A percentile compares a stretch with the other conserved stretches of the same genome.
These are phyloP conservation scores for Microbotryum violaceum DNA, from an alignment of 1,284 basidiomycete species.

Conservation along the genomic window DNA sequence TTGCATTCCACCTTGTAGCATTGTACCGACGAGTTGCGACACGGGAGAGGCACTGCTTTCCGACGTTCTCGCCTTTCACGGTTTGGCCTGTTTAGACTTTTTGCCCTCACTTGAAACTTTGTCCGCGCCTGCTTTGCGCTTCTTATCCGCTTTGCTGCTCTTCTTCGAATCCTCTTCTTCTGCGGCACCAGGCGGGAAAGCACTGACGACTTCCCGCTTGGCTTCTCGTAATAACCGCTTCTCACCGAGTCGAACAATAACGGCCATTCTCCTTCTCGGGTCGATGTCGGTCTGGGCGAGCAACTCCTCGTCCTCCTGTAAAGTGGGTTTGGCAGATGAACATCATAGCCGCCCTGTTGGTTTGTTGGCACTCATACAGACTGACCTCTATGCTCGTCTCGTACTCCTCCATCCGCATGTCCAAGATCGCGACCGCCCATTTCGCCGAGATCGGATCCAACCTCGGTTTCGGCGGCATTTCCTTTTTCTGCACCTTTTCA, in stretches of 20 bases:
- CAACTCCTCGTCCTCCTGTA: constrained; percentile 52
- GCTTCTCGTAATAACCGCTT: constrained; percentile 55
- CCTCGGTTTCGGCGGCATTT: constrained; percentile 70
- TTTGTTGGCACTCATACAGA: constrained; percentile 3
- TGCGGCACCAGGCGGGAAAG: neutral
- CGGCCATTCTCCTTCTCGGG: constrained; percentile 54
- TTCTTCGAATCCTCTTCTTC: no score
- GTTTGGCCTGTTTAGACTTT: constrained; percentile 6
- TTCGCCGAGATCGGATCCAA: constrained; percentile 44
- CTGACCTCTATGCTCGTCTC: constrained; percentile 51
- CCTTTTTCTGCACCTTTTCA: constrained; percentile 56
- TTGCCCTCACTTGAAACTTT: constrained; percentile 1
- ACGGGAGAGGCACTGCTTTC: no score
- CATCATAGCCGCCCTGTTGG: constrained; percentile 5
- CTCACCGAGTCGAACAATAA: constrained; percentile 70
- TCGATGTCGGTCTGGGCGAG: constrained; percentile 37
- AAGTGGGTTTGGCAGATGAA: neutral
- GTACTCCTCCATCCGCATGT: constrained; percentile 52
- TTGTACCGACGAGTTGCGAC: no score
- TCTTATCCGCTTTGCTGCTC: constrained; percentile 9
- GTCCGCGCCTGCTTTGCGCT: constrained; percentile 4
- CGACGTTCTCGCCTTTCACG: no score
- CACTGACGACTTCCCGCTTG: constrained; percentile 6
- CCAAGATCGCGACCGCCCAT: constrained; percentile 47
- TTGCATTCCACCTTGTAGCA: no score